phyloP scores from a whole-genome alignment of 1,284 basidiomycete genomes.

The Austroboletus niveus region DNA sequence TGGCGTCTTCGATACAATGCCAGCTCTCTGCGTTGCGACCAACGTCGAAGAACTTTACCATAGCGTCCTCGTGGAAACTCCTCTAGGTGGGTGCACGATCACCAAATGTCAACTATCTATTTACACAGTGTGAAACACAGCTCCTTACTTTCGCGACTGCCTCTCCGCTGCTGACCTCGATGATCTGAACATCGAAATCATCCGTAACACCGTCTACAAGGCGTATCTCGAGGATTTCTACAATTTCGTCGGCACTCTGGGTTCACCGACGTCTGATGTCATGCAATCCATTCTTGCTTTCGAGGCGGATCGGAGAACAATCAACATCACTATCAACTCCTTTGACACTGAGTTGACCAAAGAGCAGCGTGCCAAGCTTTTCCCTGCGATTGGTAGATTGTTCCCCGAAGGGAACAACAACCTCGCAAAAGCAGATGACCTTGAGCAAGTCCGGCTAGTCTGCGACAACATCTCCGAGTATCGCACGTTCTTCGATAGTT shows the following conservation, averaged over 20 bases:
- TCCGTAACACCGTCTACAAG: constrained; percentile 99
- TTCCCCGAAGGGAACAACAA: constrained; percentile 96
- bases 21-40: constrained; percentile 97
- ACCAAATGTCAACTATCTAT: neutral
- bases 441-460: constrained; percentile 88
- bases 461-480: constrained; percentile 92
- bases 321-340: constrained; percentile 99
- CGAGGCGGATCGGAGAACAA: constrained; percentile 94
- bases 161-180: constrained; percentile 95
- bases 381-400: constrained; percentile 90
- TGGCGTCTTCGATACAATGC: constrained; percentile 98
- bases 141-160: constrained; percentile 97
- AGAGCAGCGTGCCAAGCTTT: constrained; percentile 94
- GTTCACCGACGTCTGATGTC: constrained; percentile 83
- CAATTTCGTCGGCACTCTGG: constrained; percentile 76
- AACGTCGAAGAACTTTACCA: constrained; percentile 99
- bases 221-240: constrained; percentile 99
- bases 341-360: constrained; percentile 95
- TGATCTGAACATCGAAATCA: constrained; percentile 99
- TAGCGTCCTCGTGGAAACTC: constrained; percentile 96
- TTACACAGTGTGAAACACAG: constrained; percentile 42
- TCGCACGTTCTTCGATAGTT: constrained; percentile 81
- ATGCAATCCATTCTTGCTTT: constrained; percentile 92
- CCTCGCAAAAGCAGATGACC: constrained; percentile 91
- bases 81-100: constrained; percentile 68